Conservation (phyloP, 495 filamentous ascomycete genomes). For the Penicillium samsonianum region DNA sequence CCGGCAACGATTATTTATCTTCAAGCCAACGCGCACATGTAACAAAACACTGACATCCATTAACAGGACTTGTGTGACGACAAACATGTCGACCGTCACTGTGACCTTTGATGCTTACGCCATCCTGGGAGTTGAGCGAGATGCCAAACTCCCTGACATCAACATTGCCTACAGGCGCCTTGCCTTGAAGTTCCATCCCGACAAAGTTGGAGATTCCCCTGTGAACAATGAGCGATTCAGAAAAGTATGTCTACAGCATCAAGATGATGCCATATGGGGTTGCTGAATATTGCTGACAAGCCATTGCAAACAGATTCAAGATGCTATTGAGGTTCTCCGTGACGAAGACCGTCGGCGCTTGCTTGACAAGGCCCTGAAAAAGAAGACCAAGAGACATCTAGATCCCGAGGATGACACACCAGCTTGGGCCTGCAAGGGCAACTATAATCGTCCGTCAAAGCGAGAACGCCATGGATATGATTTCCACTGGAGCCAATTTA, state of each 20-base stretch:
- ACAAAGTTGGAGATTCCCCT: conserved; percentile 55
- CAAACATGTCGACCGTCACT: conserved; percentile 10
- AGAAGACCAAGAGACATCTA: not conserved
- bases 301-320: conserved; percentile 30
- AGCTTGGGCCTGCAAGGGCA: not conserved
- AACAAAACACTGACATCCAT: not conserved
- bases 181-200: conserved; percentile 61
- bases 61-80: not conserved
- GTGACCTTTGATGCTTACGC: conserved; percentile 35
- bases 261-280: not conserved
- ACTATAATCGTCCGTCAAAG: not conserved
- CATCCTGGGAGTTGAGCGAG: conserved; percentile 34
- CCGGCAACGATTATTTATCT: not conserved
- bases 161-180: conserved; percentile 46
- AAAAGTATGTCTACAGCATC: conserved; percentile 21
- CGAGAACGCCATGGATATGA: not conserved
- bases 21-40: not conserved
- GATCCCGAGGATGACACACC: not conserved
- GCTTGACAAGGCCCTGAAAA: conserved; percentile 25
- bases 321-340: conserved; percentile 44
- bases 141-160: conserved; percentile 43
- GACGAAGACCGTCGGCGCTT: conserved; percentile 29
- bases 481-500: not conserved
- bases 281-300: not conserved
- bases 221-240: conserved; percentile 47